Evolutionary conservation across 441 rosid species (phyloP).

Genomic region (Bruguiera hainesii): DNA sequence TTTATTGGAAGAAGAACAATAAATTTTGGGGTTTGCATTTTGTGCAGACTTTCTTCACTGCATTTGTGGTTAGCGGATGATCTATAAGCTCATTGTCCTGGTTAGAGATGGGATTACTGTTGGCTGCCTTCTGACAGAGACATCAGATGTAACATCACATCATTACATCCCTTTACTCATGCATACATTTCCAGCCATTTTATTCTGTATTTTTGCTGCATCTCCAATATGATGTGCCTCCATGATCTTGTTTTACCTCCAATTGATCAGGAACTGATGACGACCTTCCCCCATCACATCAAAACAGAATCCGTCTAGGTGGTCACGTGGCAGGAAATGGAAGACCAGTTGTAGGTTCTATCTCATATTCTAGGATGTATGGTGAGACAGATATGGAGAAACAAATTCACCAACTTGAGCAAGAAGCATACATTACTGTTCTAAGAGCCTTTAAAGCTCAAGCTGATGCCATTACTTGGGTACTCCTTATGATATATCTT

Average conservation of each 20-base stretch:
- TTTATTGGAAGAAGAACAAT: not conserved
- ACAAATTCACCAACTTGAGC: slow-evolving; percentile 92
- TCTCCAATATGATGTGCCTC: not conserved
- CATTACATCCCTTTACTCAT: not conserved
- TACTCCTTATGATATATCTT: slow-evolving; percentile 30
- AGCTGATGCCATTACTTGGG: slow-evolving; percentile 98
- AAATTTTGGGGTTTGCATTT: not conserved
- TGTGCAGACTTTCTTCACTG: not conserved
- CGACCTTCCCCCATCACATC: slow-evolving; percentile 95
- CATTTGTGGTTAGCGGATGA: not conserved
- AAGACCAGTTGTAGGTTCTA: slow-evolving; percentile 57
- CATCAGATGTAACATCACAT: not conserved
- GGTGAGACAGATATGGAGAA: slow-evolving; percentile 88
- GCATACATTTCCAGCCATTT: not conserved
- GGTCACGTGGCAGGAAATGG: slow-evolving; percentile 70
- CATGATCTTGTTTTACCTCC: not conserved
- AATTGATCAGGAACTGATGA: slow-evolving; percentile 82
- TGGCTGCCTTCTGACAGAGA: not conserved
- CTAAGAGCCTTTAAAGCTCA: slow-evolving; percentile 99
- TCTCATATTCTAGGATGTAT: slow-evolving; percentile 63
- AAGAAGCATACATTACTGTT: slow-evolving; percentile 85
- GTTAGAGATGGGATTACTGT: not conserved
- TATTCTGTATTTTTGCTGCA: not conserved
- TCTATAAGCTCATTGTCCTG: not conserved
- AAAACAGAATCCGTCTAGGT: slow-evolving; percentile 76